Conservation (phyloP, 106 monocot species). For the Acorus gramineus region DNA sequence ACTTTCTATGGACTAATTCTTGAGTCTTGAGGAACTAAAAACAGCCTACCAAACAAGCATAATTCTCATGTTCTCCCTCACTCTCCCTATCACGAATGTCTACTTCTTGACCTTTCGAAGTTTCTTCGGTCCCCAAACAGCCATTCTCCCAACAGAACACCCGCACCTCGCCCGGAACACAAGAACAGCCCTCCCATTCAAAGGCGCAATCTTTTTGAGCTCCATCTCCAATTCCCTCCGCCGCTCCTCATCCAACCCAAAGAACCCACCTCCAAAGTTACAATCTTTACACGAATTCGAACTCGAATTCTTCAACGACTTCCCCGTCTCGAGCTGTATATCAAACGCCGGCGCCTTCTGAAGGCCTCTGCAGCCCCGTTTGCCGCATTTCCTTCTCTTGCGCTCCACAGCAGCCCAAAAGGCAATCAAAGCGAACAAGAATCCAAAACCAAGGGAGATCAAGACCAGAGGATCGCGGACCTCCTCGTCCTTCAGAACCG, state of each 20-base stretch:
- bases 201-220: slow-evolving; percentile 14
- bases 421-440: no score
- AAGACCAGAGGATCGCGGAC: no score
- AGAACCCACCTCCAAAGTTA: background rate
- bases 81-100: no score
- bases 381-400: background rate
- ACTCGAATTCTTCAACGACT: background rate
- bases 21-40: no score
- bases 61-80: no score
- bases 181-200: slow-evolving; percentile 4
- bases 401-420: no score
- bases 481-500: no score
- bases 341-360: slow-evolving; percentile 1
- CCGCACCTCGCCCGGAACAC: slow-evolving; percentile 10
- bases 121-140: slow-evolving; percentile 11
- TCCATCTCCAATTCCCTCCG: slow-evolving; percentile 2
- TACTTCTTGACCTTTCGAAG: slow-evolving; percentile 9
- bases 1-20: no score
- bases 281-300: no score
- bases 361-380: background rate
- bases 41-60: no score
- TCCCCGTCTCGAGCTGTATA: slow-evolving; percentile 5
- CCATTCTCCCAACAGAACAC: slow-evolving; percentile 9
- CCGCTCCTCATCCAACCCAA: slow-evolving; percentile 2
- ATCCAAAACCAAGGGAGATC: no score